These are phyloP conservation scores for Neoarthrinium moseri DNA, from an alignment of 2,329 filamentous ascomycete species.

Conservation along the genomic window DNA sequence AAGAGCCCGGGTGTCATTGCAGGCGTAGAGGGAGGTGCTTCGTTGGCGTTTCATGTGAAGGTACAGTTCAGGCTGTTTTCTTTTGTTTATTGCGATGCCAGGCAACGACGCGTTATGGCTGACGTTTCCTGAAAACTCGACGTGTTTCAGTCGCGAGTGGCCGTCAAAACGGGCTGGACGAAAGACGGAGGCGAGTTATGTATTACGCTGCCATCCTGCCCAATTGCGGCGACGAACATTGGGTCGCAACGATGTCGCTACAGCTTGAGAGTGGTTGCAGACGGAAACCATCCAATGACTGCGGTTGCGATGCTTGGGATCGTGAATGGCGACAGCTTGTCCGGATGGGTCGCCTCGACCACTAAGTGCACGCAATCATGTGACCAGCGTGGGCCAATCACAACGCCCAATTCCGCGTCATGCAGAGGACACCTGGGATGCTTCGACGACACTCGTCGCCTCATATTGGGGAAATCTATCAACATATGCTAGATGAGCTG, in stretches of 20 bases:
- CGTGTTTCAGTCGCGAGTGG: constrained; percentile 18
- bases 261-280: constrained; percentile 14
- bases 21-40: constrained; percentile 12
- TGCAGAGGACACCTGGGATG: neutral
- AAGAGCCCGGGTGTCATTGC: constrained; percentile 28
- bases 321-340: constrained; percentile 11
- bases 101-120: constrained; percentile 4
- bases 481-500: constrained; percentile 6
- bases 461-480: neutral
- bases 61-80: neutral
- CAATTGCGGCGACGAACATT: constrained; percentile 24
- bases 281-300: constrained; percentile 21
- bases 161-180: constrained; percentile 19
- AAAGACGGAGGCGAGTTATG: constrained; percentile 24
- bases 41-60: constrained; percentile 7
- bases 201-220: constrained; percentile 27
- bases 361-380: constrained; percentile 6
- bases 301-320: constrained; percentile 5
- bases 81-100: constrained; percentile 7
- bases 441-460: constrained; percentile 6
- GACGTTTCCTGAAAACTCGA: constrained; percentile 14
- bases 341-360: neutral
- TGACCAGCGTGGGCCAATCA: constrained; percentile 7
- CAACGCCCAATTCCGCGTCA: neutral
- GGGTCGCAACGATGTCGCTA: constrained; percentile 24